Percentiles rank a stretch among this genome's conserved stretches.
phyloP scores from a whole-genome alignment of 495 filamentous ascomycete genomes.

The Eremomyces bilateralis region DNA sequence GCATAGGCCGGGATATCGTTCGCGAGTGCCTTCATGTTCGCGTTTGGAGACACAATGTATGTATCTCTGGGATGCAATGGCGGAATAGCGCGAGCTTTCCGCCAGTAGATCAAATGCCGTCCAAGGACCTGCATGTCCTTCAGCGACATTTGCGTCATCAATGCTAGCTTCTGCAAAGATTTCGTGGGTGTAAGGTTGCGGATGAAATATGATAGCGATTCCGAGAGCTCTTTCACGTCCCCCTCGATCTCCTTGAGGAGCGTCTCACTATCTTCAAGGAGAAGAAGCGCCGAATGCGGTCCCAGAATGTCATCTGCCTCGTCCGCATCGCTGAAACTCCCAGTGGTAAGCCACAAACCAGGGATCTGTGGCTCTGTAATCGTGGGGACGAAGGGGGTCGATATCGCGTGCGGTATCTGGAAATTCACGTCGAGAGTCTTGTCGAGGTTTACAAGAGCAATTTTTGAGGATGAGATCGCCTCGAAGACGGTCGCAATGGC shows the following conservation, averaged over 20 bases:
- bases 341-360: conserved; percentile 70
- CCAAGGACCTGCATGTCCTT: conserved; percentile 65
- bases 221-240: conserved; percentile 44
- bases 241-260: conserved; percentile 67
- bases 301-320: conserved; percentile 45
- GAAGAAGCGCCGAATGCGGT: conserved; percentile 66
- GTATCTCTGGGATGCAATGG: conserved; percentile 75
- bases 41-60: conserved; percentile 88
- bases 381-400: conserved; percentile 47
- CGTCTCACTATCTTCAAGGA: conserved; percentile 64
- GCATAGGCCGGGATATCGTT: conserved; percentile 53
- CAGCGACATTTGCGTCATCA: conserved; percentile 47
- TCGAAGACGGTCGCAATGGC: conserved; percentile 64
- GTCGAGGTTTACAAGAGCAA: conserved; percentile 46
- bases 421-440: conserved; percentile 46
- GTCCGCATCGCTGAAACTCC: conserved; percentile 49
- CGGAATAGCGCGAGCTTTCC: conserved; percentile 75
- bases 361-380: conserved; percentile 40
- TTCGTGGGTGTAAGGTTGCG: conserved; percentile 63
- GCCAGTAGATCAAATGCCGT: conserved; percentile 85
- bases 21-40: conserved; percentile 51
- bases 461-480: conserved; percentile 60
- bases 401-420: conserved; percentile 65
- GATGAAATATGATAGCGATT: conserved; percentile 63
- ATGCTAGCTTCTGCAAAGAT: conserved; percentile 40